Evolutionary conservation across 2,329 filamentous ascomycete species (phyloP).

Genomic region (Colletotrichum liaoningense): DNA sequence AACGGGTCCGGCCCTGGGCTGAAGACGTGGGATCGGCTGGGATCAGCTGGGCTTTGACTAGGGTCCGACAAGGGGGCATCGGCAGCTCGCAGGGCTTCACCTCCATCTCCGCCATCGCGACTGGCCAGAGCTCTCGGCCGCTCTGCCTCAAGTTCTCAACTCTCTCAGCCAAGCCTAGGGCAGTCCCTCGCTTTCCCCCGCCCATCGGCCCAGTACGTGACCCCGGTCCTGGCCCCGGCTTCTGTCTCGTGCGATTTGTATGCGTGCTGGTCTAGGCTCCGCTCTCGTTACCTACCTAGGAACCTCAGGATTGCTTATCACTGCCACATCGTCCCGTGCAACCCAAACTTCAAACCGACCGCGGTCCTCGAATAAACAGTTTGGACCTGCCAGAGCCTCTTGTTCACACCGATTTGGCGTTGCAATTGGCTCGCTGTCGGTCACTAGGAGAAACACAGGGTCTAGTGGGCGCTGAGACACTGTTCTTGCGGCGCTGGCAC

Average conservation of each 20-base stretch:
- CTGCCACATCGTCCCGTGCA: conserved; percentile 16
- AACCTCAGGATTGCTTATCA: conserved; percentile 23
- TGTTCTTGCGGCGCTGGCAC: conserved; percentile 13
- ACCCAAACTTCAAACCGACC: conserved; percentile 6
- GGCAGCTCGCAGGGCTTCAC: conserved; percentile 31
- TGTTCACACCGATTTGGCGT: neutral
- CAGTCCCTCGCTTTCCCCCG: conserved; percentile 32
- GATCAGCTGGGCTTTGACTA: conserved; percentile 22
- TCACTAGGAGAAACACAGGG: neutral
- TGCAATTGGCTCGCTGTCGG: conserved; percentile 3
- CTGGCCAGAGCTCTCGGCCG: conserved; percentile 32
- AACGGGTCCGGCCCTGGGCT: conserved; percentile 34
- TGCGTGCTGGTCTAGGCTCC: conserved; percentile 21
- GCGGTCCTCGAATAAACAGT: conserved; percentile 15
- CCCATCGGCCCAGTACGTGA: conserved; percentile 19
- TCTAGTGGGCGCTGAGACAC: conserved; percentile 12
- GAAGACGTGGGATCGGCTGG: conserved; percentile 34
- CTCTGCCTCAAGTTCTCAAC: conserved; percentile 20
- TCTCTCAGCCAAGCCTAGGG: conserved; percentile 26
- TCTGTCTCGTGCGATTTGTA: conserved; percentile 11
- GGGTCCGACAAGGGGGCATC: conserved; percentile 18
- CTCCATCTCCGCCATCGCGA: conserved; percentile 32
- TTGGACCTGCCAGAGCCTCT: neutral
- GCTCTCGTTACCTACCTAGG: conserved; percentile 8
- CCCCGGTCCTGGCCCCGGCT: conserved; percentile 18